phyloP scores from a whole-genome alignment of 129 eudicot species.

The Flaveria linearis region DNA sequence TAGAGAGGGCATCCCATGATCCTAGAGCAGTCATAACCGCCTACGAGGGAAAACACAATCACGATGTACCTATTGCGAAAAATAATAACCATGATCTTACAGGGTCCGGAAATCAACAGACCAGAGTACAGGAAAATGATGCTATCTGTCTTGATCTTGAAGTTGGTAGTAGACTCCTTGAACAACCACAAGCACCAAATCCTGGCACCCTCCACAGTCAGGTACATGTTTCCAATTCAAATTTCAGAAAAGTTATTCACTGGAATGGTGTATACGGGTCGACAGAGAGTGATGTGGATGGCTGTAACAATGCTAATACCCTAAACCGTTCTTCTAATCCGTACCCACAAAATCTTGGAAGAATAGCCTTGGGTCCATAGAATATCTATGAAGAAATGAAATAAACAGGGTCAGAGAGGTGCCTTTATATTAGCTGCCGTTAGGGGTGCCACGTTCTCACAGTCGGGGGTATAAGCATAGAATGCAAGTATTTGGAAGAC shows the following conservation, averaged over 20 bases:
- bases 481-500: constrained; percentile 5
- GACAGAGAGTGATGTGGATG: constrained; percentile 49
- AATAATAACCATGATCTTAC: constrained; percentile 55
- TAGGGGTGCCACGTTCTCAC: constrained; percentile 11
- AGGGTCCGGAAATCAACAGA: constrained; percentile 41
- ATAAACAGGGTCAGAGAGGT: constrained; percentile 28
- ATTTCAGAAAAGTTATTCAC: constrained; percentile 47
- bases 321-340: constrained; percentile 54
- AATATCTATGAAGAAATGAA: constrained; percentile 25
- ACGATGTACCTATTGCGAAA: constrained; percentile 73
- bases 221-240: constrained; percentile 32
- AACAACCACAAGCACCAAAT: constrained; percentile 31
- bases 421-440: constrained; percentile 26
- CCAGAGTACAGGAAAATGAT: constrained; percentile 47
- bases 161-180: constrained; percentile 54
- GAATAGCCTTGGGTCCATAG: constrained; percentile 51
- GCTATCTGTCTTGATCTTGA: constrained; percentile 83
- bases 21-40: constrained; percentile 96
- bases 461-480: constrained; percentile 11
- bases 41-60: constrained; percentile 93
- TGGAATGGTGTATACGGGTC: constrained; percentile 55
- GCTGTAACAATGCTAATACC: constrained; percentile 40
- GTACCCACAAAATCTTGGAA: constrained; percentile 58
- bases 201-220: constrained; percentile 14
- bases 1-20: constrained; percentile 94